Evolutionary conservation across 2,329 filamentous ascomycete species (phyloP).

Genomic region (Exophiala mesophila): DNA sequence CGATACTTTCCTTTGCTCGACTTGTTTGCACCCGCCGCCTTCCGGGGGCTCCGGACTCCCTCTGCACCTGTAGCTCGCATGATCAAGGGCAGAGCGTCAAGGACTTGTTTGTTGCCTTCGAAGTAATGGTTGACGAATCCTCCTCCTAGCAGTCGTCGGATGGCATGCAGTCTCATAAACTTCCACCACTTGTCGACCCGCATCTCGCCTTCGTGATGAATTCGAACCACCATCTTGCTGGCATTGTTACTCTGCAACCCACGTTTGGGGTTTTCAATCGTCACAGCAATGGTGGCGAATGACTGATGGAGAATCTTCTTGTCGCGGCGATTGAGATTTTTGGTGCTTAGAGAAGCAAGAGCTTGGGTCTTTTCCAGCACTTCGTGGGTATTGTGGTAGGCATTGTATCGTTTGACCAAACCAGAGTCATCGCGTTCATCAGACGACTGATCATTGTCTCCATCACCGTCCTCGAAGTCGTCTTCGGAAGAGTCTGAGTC

Average conservation of each 20-base stretch:
- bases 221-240: slow-evolving; percentile 56
- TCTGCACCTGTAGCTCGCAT: slow-evolving; percentile 26
- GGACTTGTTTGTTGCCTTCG: slow-evolving; percentile 56
- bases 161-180: slow-evolving; percentile 56
- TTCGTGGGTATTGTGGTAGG: slow-evolving; percentile 60
- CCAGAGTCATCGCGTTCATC: slow-evolving; percentile 29
- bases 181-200: slow-evolving; percentile 72
- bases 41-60: slow-evolving; percentile 24
- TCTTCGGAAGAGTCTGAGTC: slow-evolving; percentile 46
- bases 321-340: slow-evolving; percentile 61
- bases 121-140: slow-evolving; percentile 60
- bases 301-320: slow-evolving; percentile 61
- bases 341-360: slow-evolving; percentile 57
- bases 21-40: slow-evolving; percentile 12
- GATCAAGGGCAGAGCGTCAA: slow-evolving; percentile 53
- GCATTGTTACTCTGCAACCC: slow-evolving; percentile 64
- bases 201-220: slow-evolving; percentile 56
- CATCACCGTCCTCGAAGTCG: slow-evolving; percentile 38
- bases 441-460: slow-evolving; percentile 38
- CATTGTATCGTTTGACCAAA: slow-evolving; percentile 60
- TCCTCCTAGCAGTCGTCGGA: slow-evolving; percentile 57
- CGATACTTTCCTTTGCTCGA: slow-evolving; percentile 20
- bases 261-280: slow-evolving; percentile 60
- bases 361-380: slow-evolving; percentile 55
- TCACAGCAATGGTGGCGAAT: slow-evolving; percentile 62